Base-by-base conservation (phyloP, 768 basidiomycete species). In the Lactarius deliciosus region DNA sequence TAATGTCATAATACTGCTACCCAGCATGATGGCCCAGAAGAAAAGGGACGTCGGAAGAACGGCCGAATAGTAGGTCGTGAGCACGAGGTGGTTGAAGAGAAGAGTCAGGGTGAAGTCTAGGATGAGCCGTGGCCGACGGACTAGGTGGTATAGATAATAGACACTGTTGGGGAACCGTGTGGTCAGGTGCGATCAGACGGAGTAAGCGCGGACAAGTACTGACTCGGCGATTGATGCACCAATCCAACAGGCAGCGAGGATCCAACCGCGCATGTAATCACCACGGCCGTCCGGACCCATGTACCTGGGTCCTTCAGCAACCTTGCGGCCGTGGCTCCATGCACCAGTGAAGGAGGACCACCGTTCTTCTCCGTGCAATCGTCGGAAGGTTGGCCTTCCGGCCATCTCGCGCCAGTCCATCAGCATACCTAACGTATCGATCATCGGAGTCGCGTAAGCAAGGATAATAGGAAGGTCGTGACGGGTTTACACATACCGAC, bases 351-450 rank as follows among this genome's bases (percentile, higher is more conserved):
- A 85, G 43, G 85, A 82, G 60, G 78, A 79, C 89, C 89, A 92
- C 55, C 83, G 78, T 53, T 86, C 84, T 62, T 84, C 84, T 20
- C 86, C 88, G 28, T 86, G 83, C 64, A 86, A 76, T 32, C 85
- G 85, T 64, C 83, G 84, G 25, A 90, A 86, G 0, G 94, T 95
- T 4, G 91, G 86, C 60, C 85, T 78, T 5, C 94, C 91, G 1
- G 95, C 91, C 86, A 99, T 89, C 76, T 98, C 92, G 56, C 94
- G 83, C 97, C 97, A 99, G 78, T 98, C 96, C 88, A 99, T 94
- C 43, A 98, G 80, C 89, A 94, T 92, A 3, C 89, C 90, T 89
- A 38, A 68, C 40, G 22, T 13, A 38, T 43, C 63, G 57, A 53
- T 38, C 55, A 59, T 59, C 60, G 36, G 50, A 56, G 61, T 36